Evolutionary conservation across 192 early-diverging fungal species (phyloP), one percentile per base, ranked within the genome.

Genomic region (Podila epigama): DNA sequence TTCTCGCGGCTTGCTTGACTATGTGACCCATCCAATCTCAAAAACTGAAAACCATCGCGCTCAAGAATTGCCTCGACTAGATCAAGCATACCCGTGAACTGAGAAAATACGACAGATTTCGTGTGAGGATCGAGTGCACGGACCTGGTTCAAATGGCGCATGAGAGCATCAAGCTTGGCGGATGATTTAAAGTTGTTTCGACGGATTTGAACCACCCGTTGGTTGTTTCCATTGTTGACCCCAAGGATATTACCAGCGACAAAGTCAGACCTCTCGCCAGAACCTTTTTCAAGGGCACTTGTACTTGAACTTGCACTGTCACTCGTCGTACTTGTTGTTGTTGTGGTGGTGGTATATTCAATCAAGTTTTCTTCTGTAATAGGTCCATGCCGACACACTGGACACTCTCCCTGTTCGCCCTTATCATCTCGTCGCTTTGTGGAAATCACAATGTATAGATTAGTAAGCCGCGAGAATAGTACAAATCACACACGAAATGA

Each of bases 41-140:
- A 81, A 71, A 84, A 95, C 8, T 63, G 39, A 18, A 95, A 85
- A 2, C 83, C 84, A 13, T 87, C 83, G 35, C 82, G 62, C 31
- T 60, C 42, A 18, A 95, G 75, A 20, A 85, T 82, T 1, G 70
- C 69, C 57, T 88, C 87, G n/a, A 92, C 82, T 5, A 96, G 54
- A 59, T 93, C 88, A 25, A 98, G 84, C 85, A 97, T 91, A 7
- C 80, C 80, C 1, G 95, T 97, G 84, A 93, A 99, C 75, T 99
- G 97, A 20, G 96, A 97, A 70, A 98, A 99, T 0, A 99, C 90
- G 5, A 99, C 93, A 22, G 88, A 90, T 71, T 97, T 96, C 25
- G 83, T 69, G 2, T 42, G 25, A 22, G 88, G 62, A 3, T 60
- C 59, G 7, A 36, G 36, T 31, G 42, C 41, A 32, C 69, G 44